Evolutionary conservation across 768 basidiomycete genomes (phyloP).

Genomic region (Pleurotus sapidus): DNA sequence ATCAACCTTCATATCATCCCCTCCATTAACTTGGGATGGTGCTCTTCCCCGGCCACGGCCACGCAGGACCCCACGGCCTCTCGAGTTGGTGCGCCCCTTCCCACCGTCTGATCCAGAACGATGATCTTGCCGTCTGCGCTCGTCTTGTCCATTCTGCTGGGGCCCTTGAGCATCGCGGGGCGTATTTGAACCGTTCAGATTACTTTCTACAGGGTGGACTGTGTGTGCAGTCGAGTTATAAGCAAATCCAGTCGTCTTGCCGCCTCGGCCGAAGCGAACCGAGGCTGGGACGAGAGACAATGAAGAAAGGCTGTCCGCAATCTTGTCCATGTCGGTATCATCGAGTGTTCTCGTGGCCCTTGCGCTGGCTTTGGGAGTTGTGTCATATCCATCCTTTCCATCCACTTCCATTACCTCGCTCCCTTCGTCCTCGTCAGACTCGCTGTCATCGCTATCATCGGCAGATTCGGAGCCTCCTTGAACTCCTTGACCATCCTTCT

Average conservation of each 20-base stretch:
- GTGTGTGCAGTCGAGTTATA: slow-evolving; percentile 2
- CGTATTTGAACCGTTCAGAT: neutral
- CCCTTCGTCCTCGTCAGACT: slow-evolving; percentile 20
- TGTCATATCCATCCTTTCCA: slow-evolving; percentile 10
- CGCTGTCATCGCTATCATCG: slow-evolving; percentile 21
- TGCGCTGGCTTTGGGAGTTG: slow-evolving; percentile 15
- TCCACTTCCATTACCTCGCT: slow-evolving; percentile 6
- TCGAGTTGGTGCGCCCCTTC: neutral
- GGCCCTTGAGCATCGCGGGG: neutral
- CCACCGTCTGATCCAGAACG: neutral
- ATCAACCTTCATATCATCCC: neutral
- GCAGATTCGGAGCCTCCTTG: slow-evolving; percentile 17
- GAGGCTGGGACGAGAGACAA: slow-evolving; percentile 63
- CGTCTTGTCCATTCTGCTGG: neutral
- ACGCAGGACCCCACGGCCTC: neutral
- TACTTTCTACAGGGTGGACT: neutral
- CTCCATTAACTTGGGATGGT: neutral
- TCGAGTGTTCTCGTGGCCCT: slow-evolving; percentile 10
- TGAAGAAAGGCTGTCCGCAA: slow-evolving; percentile 47
- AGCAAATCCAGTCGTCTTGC: slow-evolving; percentile 50
- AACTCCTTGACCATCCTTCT: slow-evolving; percentile 17
- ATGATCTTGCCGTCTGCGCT: neutral
- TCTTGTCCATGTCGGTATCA: slow-evolving; percentile 38
- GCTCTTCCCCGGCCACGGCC: neutral
- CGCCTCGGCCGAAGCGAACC: slow-evolving; percentile 74